phyloP scores from a whole-genome alignment of 2,329 filamentous ascomycete genomes.

The Exophiala phaeomuriformis region DNA sequence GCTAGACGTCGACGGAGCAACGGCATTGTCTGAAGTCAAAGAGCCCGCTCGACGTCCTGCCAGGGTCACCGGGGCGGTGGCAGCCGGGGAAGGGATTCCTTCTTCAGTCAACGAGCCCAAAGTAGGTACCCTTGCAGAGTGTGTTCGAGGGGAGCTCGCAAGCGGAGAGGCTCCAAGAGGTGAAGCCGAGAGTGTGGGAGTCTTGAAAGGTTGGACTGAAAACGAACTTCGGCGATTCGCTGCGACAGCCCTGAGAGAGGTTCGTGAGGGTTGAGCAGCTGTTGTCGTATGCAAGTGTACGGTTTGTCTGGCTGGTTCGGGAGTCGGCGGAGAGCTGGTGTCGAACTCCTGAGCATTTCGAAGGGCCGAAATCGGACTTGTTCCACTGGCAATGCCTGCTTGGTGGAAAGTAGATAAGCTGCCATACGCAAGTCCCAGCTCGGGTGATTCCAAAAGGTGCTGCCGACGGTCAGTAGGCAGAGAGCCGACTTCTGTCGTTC shows the following conservation, averaged over 20 bases:
- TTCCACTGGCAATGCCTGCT: conserved; percentile 66
- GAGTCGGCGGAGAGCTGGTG: conserved; percentile 44
- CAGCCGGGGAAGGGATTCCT: conserved; percentile 35
- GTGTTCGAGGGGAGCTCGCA: conserved; percentile 48
- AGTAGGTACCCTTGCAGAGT: conserved; percentile 36
- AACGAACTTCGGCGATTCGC: conserved; percentile 67
- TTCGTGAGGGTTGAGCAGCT: conserved; percentile 42
- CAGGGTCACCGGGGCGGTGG: conserved; percentile 26
- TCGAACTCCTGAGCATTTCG: conserved; percentile 56
- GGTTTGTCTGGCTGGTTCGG: conserved; percentile 42
- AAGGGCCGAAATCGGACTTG: conserved; percentile 78
- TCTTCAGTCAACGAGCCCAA: conserved; percentile 36
- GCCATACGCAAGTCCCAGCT: conserved; percentile 74
- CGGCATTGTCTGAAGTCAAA: conserved; percentile 52
- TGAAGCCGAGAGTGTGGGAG: conserved; percentile 86
- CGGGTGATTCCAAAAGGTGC: conserved; percentile 43
- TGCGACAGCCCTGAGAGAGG: conserved; percentile 41
- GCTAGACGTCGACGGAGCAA: conserved; percentile 60
- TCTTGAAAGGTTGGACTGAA: conserved; percentile 93
- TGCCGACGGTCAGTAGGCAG: conserved; percentile 55
- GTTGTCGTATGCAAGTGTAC: conserved; percentile 39
- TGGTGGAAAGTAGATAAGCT: conserved; percentile 81
- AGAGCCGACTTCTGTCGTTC: conserved; percentile 52
- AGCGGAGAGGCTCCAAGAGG: conserved; percentile 51
- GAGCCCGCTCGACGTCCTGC: conserved; percentile 41